Conservation (phyloP, 495 filamentous ascomycete species). For the Sphaerosporella brunnea region DNA sequence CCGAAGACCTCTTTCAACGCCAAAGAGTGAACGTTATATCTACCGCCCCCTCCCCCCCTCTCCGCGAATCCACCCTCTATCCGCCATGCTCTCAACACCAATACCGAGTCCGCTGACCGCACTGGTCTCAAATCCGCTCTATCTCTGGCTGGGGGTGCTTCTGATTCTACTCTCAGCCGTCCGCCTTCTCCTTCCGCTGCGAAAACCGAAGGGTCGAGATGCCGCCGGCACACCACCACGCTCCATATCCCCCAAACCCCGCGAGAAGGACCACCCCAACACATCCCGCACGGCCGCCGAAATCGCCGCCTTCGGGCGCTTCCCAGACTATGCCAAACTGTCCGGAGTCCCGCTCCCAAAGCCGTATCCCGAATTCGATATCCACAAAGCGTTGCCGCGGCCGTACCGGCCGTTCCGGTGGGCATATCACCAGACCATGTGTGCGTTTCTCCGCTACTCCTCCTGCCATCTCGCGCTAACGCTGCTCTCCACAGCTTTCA, state of each 20-base stretch:
- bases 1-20: neutral
- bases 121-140: neutral
- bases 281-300: conserved; percentile 38
- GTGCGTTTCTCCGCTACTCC: conserved; percentile 30
- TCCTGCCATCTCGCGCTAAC: neutral
- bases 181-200: neutral
- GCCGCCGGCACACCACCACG: neutral
- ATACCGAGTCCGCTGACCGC: neutral
- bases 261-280: conserved; percentile 3
- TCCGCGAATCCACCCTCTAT: neutral
- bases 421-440: conserved; percentile 88
- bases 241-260: neutral
- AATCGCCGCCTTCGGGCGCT: conserved; percentile 55
- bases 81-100: neutral
- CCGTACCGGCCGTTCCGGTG: conserved; percentile 72
- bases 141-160: neutral
- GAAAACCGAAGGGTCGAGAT: neutral
- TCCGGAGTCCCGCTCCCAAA: conserved; percentile 61
- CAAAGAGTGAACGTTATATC: neutral
- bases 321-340: conserved; percentile 64
- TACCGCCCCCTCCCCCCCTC: neutral
- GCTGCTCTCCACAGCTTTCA: conserved; percentile 40
- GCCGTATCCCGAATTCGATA: conserved; percentile 47
- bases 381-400: conserved; percentile 45
- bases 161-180: neutral